These are phyloP conservation scores for Dactylellina sp. DNA, from an alignment of 2,329 filamentous ascomycete species.

Conservation along the genomic window DNA sequence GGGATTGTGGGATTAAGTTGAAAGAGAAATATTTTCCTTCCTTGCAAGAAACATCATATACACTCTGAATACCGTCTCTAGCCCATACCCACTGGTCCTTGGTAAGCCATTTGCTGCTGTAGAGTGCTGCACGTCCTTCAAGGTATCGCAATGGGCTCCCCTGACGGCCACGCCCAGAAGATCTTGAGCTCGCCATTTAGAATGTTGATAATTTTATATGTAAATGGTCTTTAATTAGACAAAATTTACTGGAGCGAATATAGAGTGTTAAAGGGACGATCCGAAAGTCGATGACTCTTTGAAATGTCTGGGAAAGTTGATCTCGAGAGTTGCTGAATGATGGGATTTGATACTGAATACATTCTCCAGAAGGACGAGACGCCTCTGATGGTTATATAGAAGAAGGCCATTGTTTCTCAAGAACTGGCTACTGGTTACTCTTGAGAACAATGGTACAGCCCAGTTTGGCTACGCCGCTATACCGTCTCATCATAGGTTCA, in stretches of 20 bases:
- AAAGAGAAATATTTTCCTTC: slow-evolving; percentile 42
- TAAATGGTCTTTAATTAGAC: too few species aligned
- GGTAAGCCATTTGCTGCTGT: slow-evolving; percentile 41
- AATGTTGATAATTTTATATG: not conserved
- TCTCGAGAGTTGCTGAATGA: not conserved
- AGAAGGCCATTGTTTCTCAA: slow-evolving; percentile 39
- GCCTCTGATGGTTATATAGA: slow-evolving; percentile 34
- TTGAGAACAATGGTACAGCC: slow-evolving; percentile 27
- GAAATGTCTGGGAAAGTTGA: slow-evolving; percentile 3
- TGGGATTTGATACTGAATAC: slow-evolving; percentile 4
- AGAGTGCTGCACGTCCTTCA: slow-evolving; percentile 26
- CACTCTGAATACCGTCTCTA: slow-evolving; percentile 31
- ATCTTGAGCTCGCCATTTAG: slow-evolving; percentile 34
- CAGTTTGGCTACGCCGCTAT: slow-evolving; percentile 32
- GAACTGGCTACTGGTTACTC: not conserved
- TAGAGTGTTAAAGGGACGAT: too few species aligned
- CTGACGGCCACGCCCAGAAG: slow-evolving; percentile 22
- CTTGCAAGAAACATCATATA: slow-evolving; percentile 40
- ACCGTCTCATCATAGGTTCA: slow-evolving; percentile 1
- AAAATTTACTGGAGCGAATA: too few species aligned
- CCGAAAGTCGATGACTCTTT: not conserved
- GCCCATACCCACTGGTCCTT: slow-evolving; percentile 44
- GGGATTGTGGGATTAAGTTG: slow-evolving; percentile 26
- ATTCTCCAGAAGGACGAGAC: slow-evolving; percentile 9
- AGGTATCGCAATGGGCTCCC: slow-evolving; percentile 32